Percentiles rank a stretch among this genome's conserved stretches.
phyloP scores from a whole-genome alignment of 345 rosid species.

The Balakata baccata region DNA sequence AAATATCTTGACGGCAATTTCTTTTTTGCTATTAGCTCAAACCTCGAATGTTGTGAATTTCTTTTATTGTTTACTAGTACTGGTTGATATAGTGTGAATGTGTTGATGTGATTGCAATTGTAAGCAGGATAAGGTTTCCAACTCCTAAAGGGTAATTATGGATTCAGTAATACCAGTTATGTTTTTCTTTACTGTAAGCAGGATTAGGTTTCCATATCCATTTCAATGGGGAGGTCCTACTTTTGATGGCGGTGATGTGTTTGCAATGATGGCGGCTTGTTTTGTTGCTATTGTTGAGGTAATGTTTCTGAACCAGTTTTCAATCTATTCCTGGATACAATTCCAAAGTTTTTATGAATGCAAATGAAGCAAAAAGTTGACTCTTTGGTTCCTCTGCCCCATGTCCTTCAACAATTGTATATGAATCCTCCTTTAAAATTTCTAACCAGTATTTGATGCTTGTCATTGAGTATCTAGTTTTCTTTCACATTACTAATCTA shows the following conservation, averaged over 20 bases:
- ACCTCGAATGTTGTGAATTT: background rate
- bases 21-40: background rate
- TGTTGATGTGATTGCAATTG: background rate
- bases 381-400: too few relatives aligned
- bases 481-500: background rate
- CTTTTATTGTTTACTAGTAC: background rate
- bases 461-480: too few relatives aligned
- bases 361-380: background rate
- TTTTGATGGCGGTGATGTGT: slow-evolving; percentile 56
- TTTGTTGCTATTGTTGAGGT: slow-evolving; percentile 78
- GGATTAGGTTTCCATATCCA: slow-evolving; percentile 86
- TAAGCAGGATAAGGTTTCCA: background rate
- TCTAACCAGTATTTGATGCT: too few relatives aligned
- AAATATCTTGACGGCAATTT: background rate
- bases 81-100: too few relatives aligned
- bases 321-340: background rate
- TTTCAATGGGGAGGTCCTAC: slow-evolving; percentile 78
- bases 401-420: too few relatives aligned
- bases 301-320: slow-evolving; percentile 4
- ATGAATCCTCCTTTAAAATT: too few relatives aligned
- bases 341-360: background rate
- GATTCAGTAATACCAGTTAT: slow-evolving; percentile 7
- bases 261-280: slow-evolving; percentile 76
- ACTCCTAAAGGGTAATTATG: background rate
- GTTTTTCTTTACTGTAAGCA: slow-evolving; percentile 22